Evolutionary conservation across 192 early-diverging fungal species (phyloP).

Genomic region (Jimgerdemannia lactiflua): DNA sequence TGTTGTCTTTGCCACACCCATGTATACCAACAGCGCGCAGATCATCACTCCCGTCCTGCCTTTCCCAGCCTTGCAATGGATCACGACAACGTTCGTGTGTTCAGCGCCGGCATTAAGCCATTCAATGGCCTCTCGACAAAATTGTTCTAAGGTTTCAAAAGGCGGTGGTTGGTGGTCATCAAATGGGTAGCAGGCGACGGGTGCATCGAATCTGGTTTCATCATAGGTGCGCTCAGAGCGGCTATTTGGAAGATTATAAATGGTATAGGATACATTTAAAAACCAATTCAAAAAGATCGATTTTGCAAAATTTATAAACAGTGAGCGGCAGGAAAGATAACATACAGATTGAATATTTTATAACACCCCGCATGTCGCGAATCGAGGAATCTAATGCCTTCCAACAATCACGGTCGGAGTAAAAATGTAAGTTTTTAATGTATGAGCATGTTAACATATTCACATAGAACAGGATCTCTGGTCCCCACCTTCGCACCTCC

Average conservation of each 20-base stretch:
- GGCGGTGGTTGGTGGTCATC: constrained; percentile 55
- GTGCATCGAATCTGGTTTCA: constrained; percentile 35
- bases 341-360: constrained; percentile 65
- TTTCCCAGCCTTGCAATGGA: constrained; percentile 69
- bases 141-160: constrained; percentile 38
- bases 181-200: constrained; percentile 48
- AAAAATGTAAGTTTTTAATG: background rate
- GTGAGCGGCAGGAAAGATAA: background rate
- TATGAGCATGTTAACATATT: background rate
- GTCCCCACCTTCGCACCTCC: constrained; percentile 50
- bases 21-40: constrained; percentile 41
- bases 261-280: background rate
- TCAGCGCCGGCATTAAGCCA: constrained; percentile 36
- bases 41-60: constrained; percentile 61
- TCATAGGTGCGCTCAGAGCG: constrained; percentile 53
- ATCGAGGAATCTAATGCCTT: constrained; percentile 45
- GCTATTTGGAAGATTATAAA: constrained; percentile 18
- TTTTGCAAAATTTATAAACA: background rate
- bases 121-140: constrained; percentile 46
- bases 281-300: too few species aligned
- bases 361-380: constrained; percentile 41
- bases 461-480: background rate
- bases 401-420: background rate
- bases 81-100: constrained; percentile 40
- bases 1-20: constrained; percentile 23